Base-by-base conservation (phyloP, 371 early-diverging fungal genomes). In the Edhazardia aedis region DNA sequence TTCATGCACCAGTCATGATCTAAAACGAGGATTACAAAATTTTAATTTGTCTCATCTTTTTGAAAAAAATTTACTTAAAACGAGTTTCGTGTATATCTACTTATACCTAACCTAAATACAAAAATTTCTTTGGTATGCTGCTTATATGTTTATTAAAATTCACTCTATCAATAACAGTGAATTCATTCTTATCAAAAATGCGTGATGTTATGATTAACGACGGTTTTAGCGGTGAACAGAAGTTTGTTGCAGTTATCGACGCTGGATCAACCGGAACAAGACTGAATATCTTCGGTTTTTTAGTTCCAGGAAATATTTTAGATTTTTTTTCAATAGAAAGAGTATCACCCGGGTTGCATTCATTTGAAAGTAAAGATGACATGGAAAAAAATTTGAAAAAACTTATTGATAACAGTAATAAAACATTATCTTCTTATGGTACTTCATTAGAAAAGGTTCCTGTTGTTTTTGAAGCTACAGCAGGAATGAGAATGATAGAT, bases 211-310 rank as follows among this genome's bases (percentile, higher is more conserved):
- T 33, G 33, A 14, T 7, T 7, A 14, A 33, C 33, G 14, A 33
- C 7, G 33, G 33, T 7, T 33, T 7, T 33, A 33, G 14, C 7
- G 33, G 33, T 40, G 4, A 40, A 4, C 33, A 14, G 14, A 7
- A 49, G 11, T 49, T 9, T 29, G 36, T 24, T 12, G 33, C 33
- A 4, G 49, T 49, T 7, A 52, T 70, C 48, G 70, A 70, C 53
- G 64, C 62, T 23, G 70, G 70, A 4, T 55, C 59, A 7, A 67
- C 70, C 9, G 67, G 67, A 2, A 70, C 67, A 25, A 51, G 70
- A 37, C 39, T 70, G 16, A 63, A 64, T 28, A 54, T 70, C 4
- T 70, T 62, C 54, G 33, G 45, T 23, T 64, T 67, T 40, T 33
- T 33, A 33, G 19, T 16, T 4, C 7, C 7, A 7, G 40, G 19